These are phyloP conservation scores for Diplodia corticola DNA, from an alignment of 2,329 filamentous ascomycete species.

Conservation along the genomic window DNA sequence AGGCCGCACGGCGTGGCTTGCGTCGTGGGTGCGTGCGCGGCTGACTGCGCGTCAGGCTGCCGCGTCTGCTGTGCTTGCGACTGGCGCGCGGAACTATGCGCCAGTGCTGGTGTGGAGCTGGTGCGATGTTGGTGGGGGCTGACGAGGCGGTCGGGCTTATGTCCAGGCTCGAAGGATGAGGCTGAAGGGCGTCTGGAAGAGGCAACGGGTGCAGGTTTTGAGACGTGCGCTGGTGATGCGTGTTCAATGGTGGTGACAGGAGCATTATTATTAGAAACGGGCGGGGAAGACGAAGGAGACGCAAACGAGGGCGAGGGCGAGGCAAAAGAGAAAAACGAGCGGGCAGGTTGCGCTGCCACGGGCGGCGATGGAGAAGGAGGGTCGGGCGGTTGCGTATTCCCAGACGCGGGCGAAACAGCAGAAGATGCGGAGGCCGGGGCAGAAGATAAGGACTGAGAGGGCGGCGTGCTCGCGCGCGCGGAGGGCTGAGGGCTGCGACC, in stretches of 20 bases:
- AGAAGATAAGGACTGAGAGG: neutral
- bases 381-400: neutral
- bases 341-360: neutral
- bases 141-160: neutral
- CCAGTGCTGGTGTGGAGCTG: neutral
- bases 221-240: neutral
- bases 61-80: neutral
- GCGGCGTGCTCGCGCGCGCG: neutral
- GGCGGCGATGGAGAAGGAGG: neutral
- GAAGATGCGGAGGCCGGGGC: neutral
- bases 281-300: neutral
- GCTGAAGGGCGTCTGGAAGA: neutral
- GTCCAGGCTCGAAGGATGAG: neutral
- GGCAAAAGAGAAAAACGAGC: neutral
- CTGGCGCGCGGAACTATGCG: neutral
- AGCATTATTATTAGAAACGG: conserved; percentile 7
- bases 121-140: neutral
- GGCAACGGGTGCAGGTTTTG: neutral
- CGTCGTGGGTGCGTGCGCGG: neutral
- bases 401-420: neutral
- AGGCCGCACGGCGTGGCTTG: neutral
- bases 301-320: neutral
- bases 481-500: neutral
- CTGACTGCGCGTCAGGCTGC: neutral
- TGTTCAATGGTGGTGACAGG: neutral